phyloP scores from a whole-genome alignment of 2,329 filamentous ascomycete species.

The Curvularia verruculosa region DNA sequence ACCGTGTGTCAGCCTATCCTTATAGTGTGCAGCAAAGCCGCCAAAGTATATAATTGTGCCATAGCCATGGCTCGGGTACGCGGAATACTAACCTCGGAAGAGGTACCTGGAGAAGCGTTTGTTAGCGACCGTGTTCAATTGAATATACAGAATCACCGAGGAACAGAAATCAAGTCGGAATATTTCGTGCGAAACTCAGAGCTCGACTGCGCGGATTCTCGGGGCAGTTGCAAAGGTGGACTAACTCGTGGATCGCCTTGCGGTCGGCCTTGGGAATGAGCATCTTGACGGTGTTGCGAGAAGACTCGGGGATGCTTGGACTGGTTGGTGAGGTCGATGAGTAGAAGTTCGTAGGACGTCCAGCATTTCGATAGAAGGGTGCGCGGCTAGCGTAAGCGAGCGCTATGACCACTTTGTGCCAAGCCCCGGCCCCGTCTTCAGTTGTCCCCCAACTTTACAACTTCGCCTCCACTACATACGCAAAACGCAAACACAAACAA shows the following conservation, averaged over 20 bases:
- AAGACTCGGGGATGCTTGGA: slow-evolving; percentile 33
- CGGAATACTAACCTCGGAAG: slow-evolving; percentile 51
- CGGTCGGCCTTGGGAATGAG: slow-evolving; percentile 99
- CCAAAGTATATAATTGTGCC: slow-evolving; percentile 44
- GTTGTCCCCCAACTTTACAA: background rate
- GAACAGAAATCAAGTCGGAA: slow-evolving; percentile 38
- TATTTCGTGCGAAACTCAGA: slow-evolving; percentile 37
- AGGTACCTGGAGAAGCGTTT: slow-evolving; percentile 41
- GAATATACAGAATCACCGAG: slow-evolving; percentile 10
- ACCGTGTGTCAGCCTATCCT: slow-evolving; percentile 53
- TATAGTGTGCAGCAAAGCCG: slow-evolving; percentile 43
- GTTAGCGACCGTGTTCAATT: slow-evolving; percentile 34
- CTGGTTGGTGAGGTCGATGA: slow-evolving; percentile 26
- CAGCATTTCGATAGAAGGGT: slow-evolving; percentile 22
- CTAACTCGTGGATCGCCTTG: slow-evolving; percentile 99
- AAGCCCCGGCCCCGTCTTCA: slow-evolving; percentile 5
- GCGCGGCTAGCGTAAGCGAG: slow-evolving; percentile 22
- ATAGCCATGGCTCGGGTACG: slow-evolving; percentile 47
- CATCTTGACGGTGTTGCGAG: slow-evolving; percentile 58
- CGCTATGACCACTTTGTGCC: slow-evolving; percentile 16
- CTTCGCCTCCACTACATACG: background rate
- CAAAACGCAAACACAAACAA: background rate
- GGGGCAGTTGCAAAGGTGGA: slow-evolving; percentile 55
- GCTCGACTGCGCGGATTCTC: slow-evolving; percentile 30
- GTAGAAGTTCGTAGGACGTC: slow-evolving; percentile 19